Evolutionary conservation across 1,284 basidiomycete species (phyloP).

Genomic region (Xerocomus nothofagi): DNA sequence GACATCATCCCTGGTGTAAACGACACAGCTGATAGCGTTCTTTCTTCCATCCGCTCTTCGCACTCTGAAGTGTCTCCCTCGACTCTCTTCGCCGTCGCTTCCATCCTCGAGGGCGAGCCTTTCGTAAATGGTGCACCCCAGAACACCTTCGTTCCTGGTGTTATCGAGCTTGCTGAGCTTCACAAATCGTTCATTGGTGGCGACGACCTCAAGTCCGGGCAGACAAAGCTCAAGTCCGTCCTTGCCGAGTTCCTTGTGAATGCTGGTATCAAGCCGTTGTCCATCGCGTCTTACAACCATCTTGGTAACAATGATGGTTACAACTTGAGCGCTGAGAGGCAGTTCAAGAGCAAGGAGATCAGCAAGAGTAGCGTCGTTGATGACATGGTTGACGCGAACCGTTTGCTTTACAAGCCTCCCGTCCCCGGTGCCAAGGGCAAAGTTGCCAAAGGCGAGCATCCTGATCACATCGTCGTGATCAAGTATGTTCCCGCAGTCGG

Average conservation of each 20-base stretch:
- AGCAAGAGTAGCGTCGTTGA: conserved; percentile 96
- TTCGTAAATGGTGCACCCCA: conserved; percentile 99
- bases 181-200: conserved; percentile 94
- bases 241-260: conserved; percentile 98
- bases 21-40: conserved; percentile 90
- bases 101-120: conserved; percentile 93
- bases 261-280: conserved; percentile 97
- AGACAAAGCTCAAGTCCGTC: conserved; percentile 94
- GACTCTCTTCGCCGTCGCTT: conserved; percentile 92
- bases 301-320: conserved; percentile 98
- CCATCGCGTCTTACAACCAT: conserved; percentile 98
- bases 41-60: conserved; percentile 79
- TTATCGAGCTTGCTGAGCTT: conserved; percentile 90
- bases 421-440: conserved; percentile 61
- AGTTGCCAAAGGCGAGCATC: conserved; percentile 85
- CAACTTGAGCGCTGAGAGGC: conserved; percentile 88
- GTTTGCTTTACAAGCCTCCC: conserved; percentile 84
- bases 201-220: conserved; percentile 95
- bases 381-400: conserved; percentile 94
- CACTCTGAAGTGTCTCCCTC: conserved; percentile 95
- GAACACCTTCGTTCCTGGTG: conserved; percentile 98
- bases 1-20: conserved; percentile 94
- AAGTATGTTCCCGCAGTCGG: conserved; percentile 94
- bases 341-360: conserved; percentile 99
- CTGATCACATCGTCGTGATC: conserved; percentile 96